Conservation (phyloP, 2,329 filamentous ascomycete species). For the Pestalotiopsis sp. region DNA sequence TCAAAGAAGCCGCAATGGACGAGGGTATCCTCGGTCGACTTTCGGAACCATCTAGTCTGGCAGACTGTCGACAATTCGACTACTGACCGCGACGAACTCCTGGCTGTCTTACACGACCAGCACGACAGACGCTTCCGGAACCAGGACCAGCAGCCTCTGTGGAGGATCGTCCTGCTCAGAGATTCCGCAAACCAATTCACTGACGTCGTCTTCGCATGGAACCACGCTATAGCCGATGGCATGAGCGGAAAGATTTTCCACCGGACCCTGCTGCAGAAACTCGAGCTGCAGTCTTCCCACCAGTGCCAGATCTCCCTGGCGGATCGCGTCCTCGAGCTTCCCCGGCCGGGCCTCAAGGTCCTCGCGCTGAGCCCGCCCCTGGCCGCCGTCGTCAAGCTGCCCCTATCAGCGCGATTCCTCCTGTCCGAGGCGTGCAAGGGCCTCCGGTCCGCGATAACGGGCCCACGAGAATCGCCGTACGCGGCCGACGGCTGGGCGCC, state of each 20-base stretch:
- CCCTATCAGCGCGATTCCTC: constrained; percentile 18
- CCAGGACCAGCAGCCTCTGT: constrained; percentile 24
- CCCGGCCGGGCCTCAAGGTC: not conserved
- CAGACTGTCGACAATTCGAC: not conserved
- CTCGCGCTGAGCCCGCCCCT: constrained; percentile 21
- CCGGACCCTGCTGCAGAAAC: constrained; percentile 24
- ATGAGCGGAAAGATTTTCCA: constrained; percentile 33
- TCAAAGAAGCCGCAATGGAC: constrained; percentile 17
- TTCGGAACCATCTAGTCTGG: constrained; percentile 21
- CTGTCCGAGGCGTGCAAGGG: constrained; percentile 20
- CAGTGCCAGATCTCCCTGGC: not conserved
- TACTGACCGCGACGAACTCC: constrained; percentile 3
- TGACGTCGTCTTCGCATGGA: constrained; percentile 28
- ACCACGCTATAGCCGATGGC: constrained; percentile 29
- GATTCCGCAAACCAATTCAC: constrained; percentile 13
- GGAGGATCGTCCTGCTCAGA: constrained; percentile 24
- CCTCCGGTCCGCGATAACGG: constrained; percentile 16
- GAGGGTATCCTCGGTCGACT: constrained; percentile 18
- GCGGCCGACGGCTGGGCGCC: constrained; percentile 24
- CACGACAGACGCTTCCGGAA: constrained; percentile 19
- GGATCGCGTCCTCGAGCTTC: constrained; percentile 13
- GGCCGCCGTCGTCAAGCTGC: constrained; percentile 22
- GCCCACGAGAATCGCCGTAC: constrained; percentile 11
- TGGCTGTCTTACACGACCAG: not conserved
- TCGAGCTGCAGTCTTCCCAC: constrained; percentile 18